A percentile compares a stretch with the other conserved stretches of the same genome.
These are phyloP conservation scores for Boehmeria nivea DNA, from an alignment of 306 rosid genomes.

Conservation along the genomic window DNA sequence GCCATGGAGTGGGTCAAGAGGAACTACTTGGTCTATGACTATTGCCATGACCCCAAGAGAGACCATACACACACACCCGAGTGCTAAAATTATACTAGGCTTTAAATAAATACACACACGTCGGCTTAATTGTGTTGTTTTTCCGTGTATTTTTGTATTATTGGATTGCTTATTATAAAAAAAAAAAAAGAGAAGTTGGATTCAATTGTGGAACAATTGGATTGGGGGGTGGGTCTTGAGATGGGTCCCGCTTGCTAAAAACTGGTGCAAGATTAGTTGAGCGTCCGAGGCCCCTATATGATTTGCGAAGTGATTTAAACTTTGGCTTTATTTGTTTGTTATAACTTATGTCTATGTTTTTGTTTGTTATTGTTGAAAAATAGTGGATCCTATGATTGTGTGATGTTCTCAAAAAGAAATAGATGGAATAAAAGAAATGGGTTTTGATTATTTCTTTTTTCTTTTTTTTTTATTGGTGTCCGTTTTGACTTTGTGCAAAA, in stretches of 20 bases:
- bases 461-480: neutral
- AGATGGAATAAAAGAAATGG: slow-evolving; percentile 3
- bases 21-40: slow-evolving; percentile 63
- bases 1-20: slow-evolving; percentile 77
- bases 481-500: slow-evolving; percentile 8
- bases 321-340: slow-evolving; percentile 15
- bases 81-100: too few species aligned
- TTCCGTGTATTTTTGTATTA: neutral
- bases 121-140: too few species aligned
- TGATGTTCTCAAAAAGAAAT: neutral
- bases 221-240: slow-evolving; percentile 29
- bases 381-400: neutral
- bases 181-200: neutral
- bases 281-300: slow-evolving; percentile 40
- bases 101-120: too few species aligned
- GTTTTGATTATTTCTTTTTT: neutral
- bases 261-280: slow-evolving; percentile 36
- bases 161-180: neutral
- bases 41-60: slow-evolving; percentile 67
- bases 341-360: slow-evolving; percentile 1
- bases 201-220: slow-evolving; percentile 2
- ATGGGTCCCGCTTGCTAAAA: slow-evolving; percentile 41
- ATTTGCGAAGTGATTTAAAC: slow-evolving; percentile 14
- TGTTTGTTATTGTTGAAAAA: neutral
- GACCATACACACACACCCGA: slow-evolving; percentile 75